Evolutionary conservation across 352 stramenopile species (phyloP).

Genomic region (Hyaloperonospora arabidopsidis): DNA sequence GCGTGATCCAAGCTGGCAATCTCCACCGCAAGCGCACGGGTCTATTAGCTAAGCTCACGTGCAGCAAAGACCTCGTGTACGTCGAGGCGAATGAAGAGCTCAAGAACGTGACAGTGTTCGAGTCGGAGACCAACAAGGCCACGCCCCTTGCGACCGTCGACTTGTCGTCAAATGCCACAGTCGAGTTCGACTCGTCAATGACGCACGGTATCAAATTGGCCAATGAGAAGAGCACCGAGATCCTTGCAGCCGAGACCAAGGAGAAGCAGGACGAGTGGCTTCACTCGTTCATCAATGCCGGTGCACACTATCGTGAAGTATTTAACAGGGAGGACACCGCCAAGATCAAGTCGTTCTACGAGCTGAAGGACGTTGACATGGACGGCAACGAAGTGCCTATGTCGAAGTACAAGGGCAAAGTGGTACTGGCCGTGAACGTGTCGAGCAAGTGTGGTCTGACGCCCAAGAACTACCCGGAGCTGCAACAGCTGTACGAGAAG

Average conservation of each 20-base stretch:
- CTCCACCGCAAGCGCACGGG: conserved; percentile 23
- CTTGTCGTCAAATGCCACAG: conserved; percentile 23
- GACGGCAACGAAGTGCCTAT: conserved; percentile 57
- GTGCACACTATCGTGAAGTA: conserved; percentile 38
- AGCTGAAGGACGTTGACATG: conserved; percentile 73
- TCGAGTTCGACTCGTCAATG: conserved; percentile 29
- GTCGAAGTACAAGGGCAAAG: conserved; percentile 57
- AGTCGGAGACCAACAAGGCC: conserved; percentile 29
- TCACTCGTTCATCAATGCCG: conserved; percentile 42
- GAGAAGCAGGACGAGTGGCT: conserved; percentile 45
- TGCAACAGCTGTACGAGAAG: conserved; percentile 63
- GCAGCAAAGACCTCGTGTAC: conserved; percentile 28
- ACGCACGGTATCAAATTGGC: conserved; percentile 39
- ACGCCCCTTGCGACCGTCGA: conserved; percentile 19
- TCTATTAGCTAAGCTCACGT: conserved; percentile 23
- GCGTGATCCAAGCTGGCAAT: conserved; percentile 28
- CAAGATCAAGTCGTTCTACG: conserved; percentile 63
- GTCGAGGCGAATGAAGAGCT: conserved; percentile 36
- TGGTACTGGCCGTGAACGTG: conserved; percentile 73
- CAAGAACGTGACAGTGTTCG: conserved; percentile 43
- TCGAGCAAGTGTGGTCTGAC: conserved; percentile 78
- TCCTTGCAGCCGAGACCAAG: conserved; percentile 33
- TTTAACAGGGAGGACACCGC: conserved; percentile 27
- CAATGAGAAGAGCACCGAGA: conserved; percentile 25
- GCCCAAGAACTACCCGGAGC: conserved; percentile 83